Base-by-base conservation (phyloP, 2,329 filamentous ascomycete species). In the Myriosclerotinia scirpicola region DNA sequence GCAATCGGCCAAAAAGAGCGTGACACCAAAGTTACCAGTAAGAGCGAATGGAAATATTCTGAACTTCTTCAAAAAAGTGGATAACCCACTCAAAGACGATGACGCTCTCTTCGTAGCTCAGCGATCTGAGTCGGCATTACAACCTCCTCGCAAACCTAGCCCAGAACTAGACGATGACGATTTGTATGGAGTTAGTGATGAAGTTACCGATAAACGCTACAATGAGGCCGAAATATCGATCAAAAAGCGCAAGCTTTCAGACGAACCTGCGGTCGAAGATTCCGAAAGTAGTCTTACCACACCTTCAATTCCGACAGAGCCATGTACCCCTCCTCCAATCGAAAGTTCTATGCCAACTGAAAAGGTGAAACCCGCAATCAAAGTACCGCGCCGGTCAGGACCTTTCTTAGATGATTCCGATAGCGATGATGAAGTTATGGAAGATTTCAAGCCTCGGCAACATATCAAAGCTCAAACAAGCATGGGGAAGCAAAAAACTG, bases 331-430 rank as follows among this genome's bases (percentile, higher is more conserved):
- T 14, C 26, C 50, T 48, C 40, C 48, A n/a, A 26, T 36, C 9
- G 40, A 55, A n/a, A 46, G 9, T 30, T 38, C 58, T 48, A n/a
- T 46, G 22, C 11, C 64, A 30, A 15, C n/a, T 15, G 52, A 48
- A 64, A 30, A 36, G 14, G 17, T 15, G 6, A 40, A 54, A 26
- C 38, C 46, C 8, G 50, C 34, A 42, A 54, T 30, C 5, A 76
- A 71, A 67, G 72, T 70, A 61, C 64, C 68, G 48, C 71, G 71
- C 69, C 73, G 76, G 67, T 81, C 77, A 66, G 87, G 86, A 0
- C 89, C 89, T 0, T 93, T 93, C 71, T 75, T 93, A 52, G 85
- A 90, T 67, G 89, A 92, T 68, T 92, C 90, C 0, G 85, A 87
- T 59, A 84, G 81, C 61, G 86, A 84, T 56, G 78, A 78, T 22